Evolutionary conservation across 2,329 filamentous ascomycete species (phyloP).

Genomic region (Cucurbitaria berberidis): DNA sequence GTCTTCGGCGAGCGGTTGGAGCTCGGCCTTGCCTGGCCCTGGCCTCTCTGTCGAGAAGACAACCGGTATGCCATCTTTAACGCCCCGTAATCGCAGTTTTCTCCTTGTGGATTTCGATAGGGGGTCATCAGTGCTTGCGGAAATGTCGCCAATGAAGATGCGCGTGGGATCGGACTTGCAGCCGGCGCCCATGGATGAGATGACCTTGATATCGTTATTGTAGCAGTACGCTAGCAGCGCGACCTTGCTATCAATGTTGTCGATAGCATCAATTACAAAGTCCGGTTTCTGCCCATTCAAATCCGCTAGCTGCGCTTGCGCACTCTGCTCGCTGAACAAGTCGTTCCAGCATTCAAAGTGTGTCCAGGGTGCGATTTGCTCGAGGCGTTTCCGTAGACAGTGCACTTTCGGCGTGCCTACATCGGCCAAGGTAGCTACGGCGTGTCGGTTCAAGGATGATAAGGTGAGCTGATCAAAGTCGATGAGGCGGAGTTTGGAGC

Average conservation of each 20-base stretch:
- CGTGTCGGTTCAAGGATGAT: constrained; percentile 93
- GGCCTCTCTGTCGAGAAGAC: constrained; percentile 93
- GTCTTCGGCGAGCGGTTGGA: constrained; percentile 85
- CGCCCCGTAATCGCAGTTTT: constrained; percentile 74
- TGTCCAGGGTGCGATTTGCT: constrained; percentile 91
- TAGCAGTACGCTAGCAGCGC: constrained; percentile 87
- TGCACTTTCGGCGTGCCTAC: constrained; percentile 92
- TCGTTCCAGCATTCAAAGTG: constrained; percentile 85
- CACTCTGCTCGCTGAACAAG: constrained; percentile 75
- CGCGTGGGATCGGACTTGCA: constrained; percentile 88
- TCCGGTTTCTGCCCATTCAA: constrained; percentile 75
- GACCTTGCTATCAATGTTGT: constrained; percentile 98
- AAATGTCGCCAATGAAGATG: constrained; percentile 91
- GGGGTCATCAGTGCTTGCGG: constrained; percentile 83
- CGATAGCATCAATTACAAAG: constrained; percentile 95
- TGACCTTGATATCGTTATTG: constrained; percentile 76
- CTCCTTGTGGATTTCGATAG: constrained; percentile 84
- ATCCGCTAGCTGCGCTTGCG: constrained; percentile 68
- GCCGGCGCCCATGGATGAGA: constrained; percentile 94
- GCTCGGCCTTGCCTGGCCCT: constrained; percentile 86
- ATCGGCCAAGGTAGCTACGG: constrained; percentile 90
- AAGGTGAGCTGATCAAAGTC: constrained; percentile 98
- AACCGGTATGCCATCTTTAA: constrained; percentile 84
- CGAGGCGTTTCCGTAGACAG: constrained; percentile 77
- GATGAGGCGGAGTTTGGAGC: constrained; percentile 84